phyloP scores from a whole-genome alignment of 495 filamentous ascomycete genomes.

The Xylaria palmicola region DNA sequence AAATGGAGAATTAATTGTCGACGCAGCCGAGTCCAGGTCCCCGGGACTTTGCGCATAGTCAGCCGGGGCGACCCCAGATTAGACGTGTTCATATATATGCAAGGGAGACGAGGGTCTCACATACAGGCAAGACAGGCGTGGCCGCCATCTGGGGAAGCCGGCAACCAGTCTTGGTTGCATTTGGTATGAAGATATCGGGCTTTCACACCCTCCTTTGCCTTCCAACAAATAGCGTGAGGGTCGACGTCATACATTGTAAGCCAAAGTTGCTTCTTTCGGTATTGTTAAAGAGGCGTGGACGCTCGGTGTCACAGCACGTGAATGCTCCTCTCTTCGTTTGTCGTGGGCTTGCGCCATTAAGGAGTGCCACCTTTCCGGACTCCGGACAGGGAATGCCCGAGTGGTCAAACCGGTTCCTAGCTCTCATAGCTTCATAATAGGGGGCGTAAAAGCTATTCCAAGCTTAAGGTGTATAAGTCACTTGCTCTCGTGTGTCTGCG shows the following conservation, averaged over 20 bases:
- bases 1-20: neutral
- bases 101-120: neutral
- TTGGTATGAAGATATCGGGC: neutral
- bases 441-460: too few relatives aligned
- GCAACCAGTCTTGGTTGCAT: neutral
- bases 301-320: too few relatives aligned
- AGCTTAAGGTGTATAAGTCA: too few relatives aligned
- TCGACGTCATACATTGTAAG: neutral
- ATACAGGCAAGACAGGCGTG: neutral
- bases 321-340: too few relatives aligned
- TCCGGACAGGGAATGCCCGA: neutral
- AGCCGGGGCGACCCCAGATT: neutral
- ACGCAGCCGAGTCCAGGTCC: neutral
- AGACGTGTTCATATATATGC: conserved; percentile 7
- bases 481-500: neutral
- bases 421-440: neutral
- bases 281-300: too few relatives aligned
- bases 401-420: neutral
- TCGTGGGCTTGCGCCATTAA: too few relatives aligned
- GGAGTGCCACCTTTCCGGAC: neutral
- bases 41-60: neutral
- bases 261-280: neutral
- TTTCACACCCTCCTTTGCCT: neutral
- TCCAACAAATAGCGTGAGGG: neutral
- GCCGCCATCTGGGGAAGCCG: neutral